Conservation (phyloP, 495 filamentous ascomycete genomes). For the Aspergillus indologenus region DNA sequence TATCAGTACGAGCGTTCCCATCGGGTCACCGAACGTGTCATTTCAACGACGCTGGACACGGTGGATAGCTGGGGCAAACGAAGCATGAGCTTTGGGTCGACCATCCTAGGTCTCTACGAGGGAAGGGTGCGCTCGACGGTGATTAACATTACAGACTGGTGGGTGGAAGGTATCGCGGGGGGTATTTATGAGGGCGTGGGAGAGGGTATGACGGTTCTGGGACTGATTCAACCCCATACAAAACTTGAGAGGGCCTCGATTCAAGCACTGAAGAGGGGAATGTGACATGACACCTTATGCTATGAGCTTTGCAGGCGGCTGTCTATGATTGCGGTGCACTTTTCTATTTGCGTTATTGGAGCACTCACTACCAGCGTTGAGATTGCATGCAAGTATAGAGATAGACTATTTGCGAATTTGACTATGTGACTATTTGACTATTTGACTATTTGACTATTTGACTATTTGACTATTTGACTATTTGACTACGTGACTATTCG, state of each 20-base stretch:
- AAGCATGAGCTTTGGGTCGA: conserved; percentile 46
- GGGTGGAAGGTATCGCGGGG: conserved; percentile 56
- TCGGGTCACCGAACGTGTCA: conserved; percentile 53
- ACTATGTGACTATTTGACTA: too few species aligned
- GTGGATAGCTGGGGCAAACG: conserved; percentile 53
- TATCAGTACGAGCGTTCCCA: conserved; percentile 65
- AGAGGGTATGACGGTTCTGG: conserved; percentile 54
- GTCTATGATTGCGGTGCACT: not conserved
- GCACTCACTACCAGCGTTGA: not conserved
- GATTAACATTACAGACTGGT: conserved; percentile 51
- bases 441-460: too few species aligned
- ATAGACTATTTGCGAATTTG: not conserved
- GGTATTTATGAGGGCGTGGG: conserved; percentile 64
- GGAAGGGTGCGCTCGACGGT: conserved; percentile 53
- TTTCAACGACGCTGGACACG: conserved; percentile 46
- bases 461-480: too few species aligned
- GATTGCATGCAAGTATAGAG: not conserved
- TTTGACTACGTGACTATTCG: too few species aligned
- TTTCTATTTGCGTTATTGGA: not conserved
- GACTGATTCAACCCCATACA: conserved; percentile 28
- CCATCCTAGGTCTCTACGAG: conserved; percentile 52
- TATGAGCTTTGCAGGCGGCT: too few species aligned
- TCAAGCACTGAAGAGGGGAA: not conserved
- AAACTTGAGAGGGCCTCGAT: conserved; percentile 23
- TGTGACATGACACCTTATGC: not conserved